These are phyloP conservation scores for Euphorbia celastroides DNA, from an alignment of 441 rosid genomes.

Conservation along the genomic window DNA sequence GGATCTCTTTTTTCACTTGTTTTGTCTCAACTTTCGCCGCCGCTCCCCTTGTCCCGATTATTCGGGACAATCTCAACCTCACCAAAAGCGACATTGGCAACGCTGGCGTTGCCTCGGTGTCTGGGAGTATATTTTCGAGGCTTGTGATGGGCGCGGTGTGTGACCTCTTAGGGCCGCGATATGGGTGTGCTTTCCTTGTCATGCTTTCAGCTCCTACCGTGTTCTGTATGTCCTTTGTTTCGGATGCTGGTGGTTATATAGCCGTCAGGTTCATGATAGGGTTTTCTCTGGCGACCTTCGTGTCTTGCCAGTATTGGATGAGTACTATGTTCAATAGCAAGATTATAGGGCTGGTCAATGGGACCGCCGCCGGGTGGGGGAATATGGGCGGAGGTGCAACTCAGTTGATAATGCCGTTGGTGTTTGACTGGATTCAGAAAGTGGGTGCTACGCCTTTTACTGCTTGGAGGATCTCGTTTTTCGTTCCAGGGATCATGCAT, in stretches of 20 bases:
- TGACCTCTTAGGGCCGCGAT: slow-evolving; percentile 74
- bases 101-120: slow-evolving; percentile 87
- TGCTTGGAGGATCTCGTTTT: slow-evolving; percentile 88
- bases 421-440: slow-evolving; percentile 49
- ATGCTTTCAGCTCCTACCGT: slow-evolving; percentile 77
- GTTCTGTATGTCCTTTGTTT: slow-evolving; percentile 67
- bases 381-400: slow-evolving; percentile 95
- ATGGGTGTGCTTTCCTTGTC: slow-evolving; percentile 68
- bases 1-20: slow-evolving; percentile 81
- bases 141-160: slow-evolving; percentile 73
- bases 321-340: slow-evolving; percentile 87
- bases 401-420: slow-evolving; percentile 73
- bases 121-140: slow-evolving; percentile 82
- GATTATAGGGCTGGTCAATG: slow-evolving; percentile 73
- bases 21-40: slow-evolving; percentile 81
- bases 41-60: slow-evolving; percentile 79
- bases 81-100: slow-evolving; percentile 60
- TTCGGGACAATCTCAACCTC: slow-evolving; percentile 62
- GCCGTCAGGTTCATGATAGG: slow-evolving; percentile 84
- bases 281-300: slow-evolving; percentile 79
- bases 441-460: slow-evolving; percentile 63
- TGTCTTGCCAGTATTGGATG: slow-evolving; percentile 93
- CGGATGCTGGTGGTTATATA: slow-evolving; percentile 57
- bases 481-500: slow-evolving; percentile 62
- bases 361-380: slow-evolving; percentile 92